Conservation (phyloP, 306 rosid genomes). For the Cicer cuneatum region DNA sequence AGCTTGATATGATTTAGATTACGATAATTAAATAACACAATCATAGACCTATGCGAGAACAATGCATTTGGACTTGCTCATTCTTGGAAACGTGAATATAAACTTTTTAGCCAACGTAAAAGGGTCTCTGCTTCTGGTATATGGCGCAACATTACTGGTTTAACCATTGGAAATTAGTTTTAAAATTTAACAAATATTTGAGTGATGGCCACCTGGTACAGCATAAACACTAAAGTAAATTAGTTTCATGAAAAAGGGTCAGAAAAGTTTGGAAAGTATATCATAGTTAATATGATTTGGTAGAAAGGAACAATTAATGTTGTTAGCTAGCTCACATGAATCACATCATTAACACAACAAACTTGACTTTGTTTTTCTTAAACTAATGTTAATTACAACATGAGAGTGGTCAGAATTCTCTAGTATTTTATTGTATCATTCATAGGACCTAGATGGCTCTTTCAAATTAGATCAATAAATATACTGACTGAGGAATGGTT, state of each 20-base stretch:
- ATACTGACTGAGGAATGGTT: slow-evolving; percentile 24
- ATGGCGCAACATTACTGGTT: slow-evolving; percentile 46
- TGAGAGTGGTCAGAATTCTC: not conserved
- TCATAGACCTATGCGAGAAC: not conserved
- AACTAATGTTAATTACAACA: slow-evolving; percentile 34
- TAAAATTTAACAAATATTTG: not conserved
- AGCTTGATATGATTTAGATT: slow-evolving; percentile 42
- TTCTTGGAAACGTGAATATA: slow-evolving; percentile 39
- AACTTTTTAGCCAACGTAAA: slow-evolving; percentile 26
- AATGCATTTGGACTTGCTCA: slow-evolving; percentile 46
- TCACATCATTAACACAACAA: slow-evolving; percentile 47
- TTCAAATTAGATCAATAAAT: slow-evolving; percentile 1
- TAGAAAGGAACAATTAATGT: slow-evolving; percentile 41
- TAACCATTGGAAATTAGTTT: slow-evolving; percentile 11
- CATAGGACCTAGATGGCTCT: slow-evolving; percentile 25
- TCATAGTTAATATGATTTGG: slow-evolving; percentile 47
- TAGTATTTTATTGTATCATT: slow-evolving; percentile 37
- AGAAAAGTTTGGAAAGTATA: slow-evolving; percentile 34
- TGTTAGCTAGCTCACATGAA: slow-evolving; percentile 47
- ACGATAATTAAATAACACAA: not conserved
- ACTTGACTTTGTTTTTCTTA: slow-evolving; percentile 43
- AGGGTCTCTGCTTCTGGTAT: slow-evolving; percentile 25
- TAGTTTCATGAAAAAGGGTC: slow-evolving; percentile 8
- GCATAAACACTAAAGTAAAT: slow-evolving; percentile 36
- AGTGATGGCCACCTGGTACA: slow-evolving; percentile 47